A percentile compares a stretch with the other conserved stretches of the same genome.
These are phyloP conservation scores for Trichoderma gracile DNA, from an alignment of 2,329 filamentous ascomycete species.

Conservation along the genomic window DNA sequence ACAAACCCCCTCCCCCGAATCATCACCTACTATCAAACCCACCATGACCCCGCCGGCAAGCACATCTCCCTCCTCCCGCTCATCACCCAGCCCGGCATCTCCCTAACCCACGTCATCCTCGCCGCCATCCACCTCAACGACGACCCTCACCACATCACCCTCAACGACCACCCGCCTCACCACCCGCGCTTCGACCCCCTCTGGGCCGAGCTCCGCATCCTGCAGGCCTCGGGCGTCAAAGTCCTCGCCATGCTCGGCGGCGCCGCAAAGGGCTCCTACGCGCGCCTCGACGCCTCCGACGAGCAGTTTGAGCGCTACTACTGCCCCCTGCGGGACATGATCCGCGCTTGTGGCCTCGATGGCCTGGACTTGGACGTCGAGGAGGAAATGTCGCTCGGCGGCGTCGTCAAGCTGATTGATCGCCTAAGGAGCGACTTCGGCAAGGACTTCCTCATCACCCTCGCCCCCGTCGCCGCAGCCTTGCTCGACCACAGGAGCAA, in stretches of 20 bases:
- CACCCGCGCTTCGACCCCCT: slow-evolving; percentile 67
- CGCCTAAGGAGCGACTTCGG: slow-evolving; percentile 70
- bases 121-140: slow-evolving; percentile 83
- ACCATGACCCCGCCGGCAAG: slow-evolving; percentile 47
- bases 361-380: slow-evolving; percentile 80
- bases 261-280: slow-evolving; percentile 72
- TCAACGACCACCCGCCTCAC: slow-evolving; percentile 78
- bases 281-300: slow-evolving; percentile 55
- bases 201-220: slow-evolving; percentile 73
- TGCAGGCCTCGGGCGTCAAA: slow-evolving; percentile 74
- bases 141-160: slow-evolving; percentile 63
- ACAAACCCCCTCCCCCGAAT: slow-evolving; percentile 46
- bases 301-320: slow-evolving; percentile 74
- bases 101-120: slow-evolving; percentile 77
- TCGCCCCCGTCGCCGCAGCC: slow-evolving; percentile 80
- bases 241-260: slow-evolving; percentile 87
- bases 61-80: slow-evolving; percentile 57
- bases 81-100: slow-evolving; percentile 49
- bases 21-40: slow-evolving; percentile 58
- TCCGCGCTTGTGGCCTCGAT: slow-evolving; percentile 62
- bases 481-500: slow-evolving; percentile 57
- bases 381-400: slow-evolving; percentile 68
- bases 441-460: slow-evolving; percentile 69
- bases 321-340: slow-evolving; percentile 62
- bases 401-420: slow-evolving; percentile 67